Evolutionary conservation across 2,329 filamentous ascomycete species (phyloP).

Genomic region (Helicocarpus griseus): DNA sequence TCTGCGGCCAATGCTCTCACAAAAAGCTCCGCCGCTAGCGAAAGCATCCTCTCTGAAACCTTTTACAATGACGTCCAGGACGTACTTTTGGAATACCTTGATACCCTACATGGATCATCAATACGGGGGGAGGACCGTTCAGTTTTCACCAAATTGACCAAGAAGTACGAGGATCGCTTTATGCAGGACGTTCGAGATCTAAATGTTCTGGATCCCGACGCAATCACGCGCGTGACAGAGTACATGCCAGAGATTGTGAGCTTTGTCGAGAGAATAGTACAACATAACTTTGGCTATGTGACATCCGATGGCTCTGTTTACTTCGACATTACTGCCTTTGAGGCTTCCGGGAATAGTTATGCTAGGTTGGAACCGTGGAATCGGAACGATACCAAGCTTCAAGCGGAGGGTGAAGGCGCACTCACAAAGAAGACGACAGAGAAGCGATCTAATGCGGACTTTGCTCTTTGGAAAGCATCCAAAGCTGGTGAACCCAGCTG

Average conservation of each 20-base stretch:
- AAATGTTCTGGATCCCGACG: conserved; percentile 74
- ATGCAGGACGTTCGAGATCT: conserved; percentile 77
- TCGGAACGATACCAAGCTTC: conserved; percentile 69
- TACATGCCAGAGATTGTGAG: conserved; percentile 78
- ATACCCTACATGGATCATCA: conserved; percentile 48
- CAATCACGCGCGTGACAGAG: conserved; percentile 82
- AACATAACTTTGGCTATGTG: conserved; percentile 76
- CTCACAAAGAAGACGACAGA: conserved; percentile 49
- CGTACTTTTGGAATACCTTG: conserved; percentile 73
- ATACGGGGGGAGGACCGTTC: conserved; percentile 53
- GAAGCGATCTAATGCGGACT: conserved; percentile 73
- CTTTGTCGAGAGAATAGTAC: conserved; percentile 73
- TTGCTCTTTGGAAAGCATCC: conserved; percentile 87
- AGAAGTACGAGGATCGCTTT: conserved; percentile 79
- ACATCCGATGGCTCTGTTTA: conserved; percentile 76
- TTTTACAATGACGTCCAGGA: conserved; percentile 54
- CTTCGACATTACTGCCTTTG: conserved; percentile 83
- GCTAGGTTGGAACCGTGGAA: conserved; percentile 78
- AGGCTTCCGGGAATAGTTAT: conserved; percentile 74
- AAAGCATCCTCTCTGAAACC: conserved; percentile 25
- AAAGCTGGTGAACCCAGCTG: conserved; percentile 89
- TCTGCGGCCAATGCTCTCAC: conserved; percentile 41
- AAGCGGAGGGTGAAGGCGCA: conserved; percentile 83
- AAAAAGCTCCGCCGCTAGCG: conserved; percentile 15
- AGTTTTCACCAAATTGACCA: conserved; percentile 82